Base-by-base conservation (phyloP, 805 yeast genomes). In the Kuraishia molischiana region DNA sequence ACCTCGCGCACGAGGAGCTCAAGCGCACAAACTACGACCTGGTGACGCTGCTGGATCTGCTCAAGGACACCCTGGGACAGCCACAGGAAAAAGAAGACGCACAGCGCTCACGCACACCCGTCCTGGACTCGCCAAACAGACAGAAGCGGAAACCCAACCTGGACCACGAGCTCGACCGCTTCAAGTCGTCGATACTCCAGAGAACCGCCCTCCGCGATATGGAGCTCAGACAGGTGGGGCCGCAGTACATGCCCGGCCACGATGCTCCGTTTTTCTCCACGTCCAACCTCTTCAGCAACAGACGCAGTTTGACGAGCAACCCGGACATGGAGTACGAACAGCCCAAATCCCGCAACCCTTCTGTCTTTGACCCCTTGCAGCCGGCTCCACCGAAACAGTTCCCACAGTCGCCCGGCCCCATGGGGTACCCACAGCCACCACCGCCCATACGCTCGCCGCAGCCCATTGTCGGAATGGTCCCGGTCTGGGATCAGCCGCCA, bases 11-110 rank as follows among this genome's bases (percentile, higher is more conserved):
- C 24, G 72, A 67, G 4, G 77, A 74, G 35, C 48, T 73, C 40
- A 65, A 67, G 28, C 61, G 63, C 38, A 63, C 71, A 14, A 75
- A 74, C 46, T 48, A 64, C 38, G 85, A 78, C 45, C 60, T 74
- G 55, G 67, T 76, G 3, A 64, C 64, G 29, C 41, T 77, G 6
- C 46, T 77, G 9, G 83, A 76, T 39, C 43, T 56, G 13, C 26
- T 58, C 17, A 57, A 51, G 34, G 61, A 56, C 18, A 38, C 42
- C 2, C 37, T 49, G 2, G 22, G 21, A n/a, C 22, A 29, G 5
- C 19, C 24, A 4, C 32, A 24, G 28, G 29, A 29, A 14, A 34
- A 36, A 9, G 24, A 32, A 13, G 24, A 5, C 5, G 19, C 18
- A 14, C 24, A 18, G 15, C 24, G 17, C 24, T 20, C 26, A 8